These are phyloP conservation scores for Eutrema salsugineum DNA, from an alignment of 441 rosid species.

Conservation along the genomic window DNA sequence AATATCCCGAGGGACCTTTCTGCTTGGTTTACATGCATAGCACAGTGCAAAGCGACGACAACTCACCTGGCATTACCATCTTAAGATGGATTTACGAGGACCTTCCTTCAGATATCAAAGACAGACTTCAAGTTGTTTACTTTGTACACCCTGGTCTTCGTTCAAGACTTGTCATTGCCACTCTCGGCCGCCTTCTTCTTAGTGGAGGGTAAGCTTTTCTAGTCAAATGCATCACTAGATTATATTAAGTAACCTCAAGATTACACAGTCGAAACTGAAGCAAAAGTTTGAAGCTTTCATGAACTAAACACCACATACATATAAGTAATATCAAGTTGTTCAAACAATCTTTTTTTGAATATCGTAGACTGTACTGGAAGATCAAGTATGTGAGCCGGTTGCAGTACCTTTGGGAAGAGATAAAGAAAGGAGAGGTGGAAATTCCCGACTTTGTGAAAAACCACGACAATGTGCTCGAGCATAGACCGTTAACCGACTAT, in stretches of 20 bases:
- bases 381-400: conserved; percentile 68
- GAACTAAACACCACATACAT: neutral
- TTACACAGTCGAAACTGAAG: neutral
- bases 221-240: neutral
- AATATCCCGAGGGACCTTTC: conserved; percentile 59
- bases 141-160: conserved; percentile 73
- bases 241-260: neutral
- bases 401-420: conserved; percentile 65
- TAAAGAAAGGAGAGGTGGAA: conserved; percentile 61
- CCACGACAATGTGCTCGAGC: conserved; percentile 66
- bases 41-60: conserved; percentile 62
- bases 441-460: conserved; percentile 61
- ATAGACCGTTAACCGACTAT: conserved; percentile 71
- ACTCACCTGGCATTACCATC: conserved; percentile 63
- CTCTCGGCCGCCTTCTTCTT: conserved; percentile 62
- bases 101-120: conserved; percentile 50
- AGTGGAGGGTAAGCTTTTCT: conserved; percentile 56
- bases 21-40: conserved; percentile 67
- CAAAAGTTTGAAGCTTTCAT: conserved; percentile 6
- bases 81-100: conserved; percentile 79
- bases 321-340: too few species aligned
- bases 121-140: conserved; percentile 59
- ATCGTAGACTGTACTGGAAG: conserved; percentile 61
- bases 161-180: conserved; percentile 62
- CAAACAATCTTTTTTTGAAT: neutral